phyloP scores from a whole-genome alignment of 1,139 yeast species.

The Kluyveromyces marxianus region DNA sequence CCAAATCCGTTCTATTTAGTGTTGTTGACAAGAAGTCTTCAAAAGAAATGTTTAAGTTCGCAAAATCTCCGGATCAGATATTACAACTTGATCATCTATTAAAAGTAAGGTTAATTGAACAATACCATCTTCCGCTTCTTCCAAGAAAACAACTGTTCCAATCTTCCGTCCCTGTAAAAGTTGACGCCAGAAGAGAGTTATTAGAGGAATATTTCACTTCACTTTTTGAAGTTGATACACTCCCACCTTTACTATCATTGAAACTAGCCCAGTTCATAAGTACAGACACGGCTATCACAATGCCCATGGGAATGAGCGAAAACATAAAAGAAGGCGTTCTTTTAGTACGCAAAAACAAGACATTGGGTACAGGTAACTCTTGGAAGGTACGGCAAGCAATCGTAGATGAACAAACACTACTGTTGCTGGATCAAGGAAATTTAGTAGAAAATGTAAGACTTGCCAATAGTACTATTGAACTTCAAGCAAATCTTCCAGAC shows the following conservation, averaged over 20 bases:
- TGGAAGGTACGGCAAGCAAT: conserved; percentile 78
- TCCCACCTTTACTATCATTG: conserved; percentile 49
- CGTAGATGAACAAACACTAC: conserved; percentile 56
- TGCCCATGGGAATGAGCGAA: conserved; percentile 41
- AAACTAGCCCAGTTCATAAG: conserved; percentile 61
- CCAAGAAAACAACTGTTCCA: conserved; percentile 54
- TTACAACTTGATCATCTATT: conserved; percentile 49
- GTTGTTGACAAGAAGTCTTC: conserved; percentile 50
- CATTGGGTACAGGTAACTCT: conserved; percentile 43
- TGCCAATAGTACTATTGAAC: conserved; percentile 55
- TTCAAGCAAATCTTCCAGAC: conserved; percentile 55
- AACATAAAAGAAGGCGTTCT: conserved; percentile 63
- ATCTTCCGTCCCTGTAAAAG: conserved; percentile 55
- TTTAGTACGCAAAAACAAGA: conserved; percentile 47
- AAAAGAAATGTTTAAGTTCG: conserved; percentile 66
- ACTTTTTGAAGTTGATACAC: conserved; percentile 49
- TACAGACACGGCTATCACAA: conserved; percentile 53
- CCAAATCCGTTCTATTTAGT: conserved; percentile 58
- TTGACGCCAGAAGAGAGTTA: conserved; percentile 50
- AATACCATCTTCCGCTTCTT: conserved; percentile 56
- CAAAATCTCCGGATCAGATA: conserved; percentile 53
- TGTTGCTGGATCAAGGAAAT: conserved; percentile 52
- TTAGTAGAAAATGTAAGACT: conserved; percentile 52
- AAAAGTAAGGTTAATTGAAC: conserved; percentile 44
- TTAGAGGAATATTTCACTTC: conserved; percentile 57